phyloP scores from a whole-genome alignment of 768 basidiomycete species.

The Phanerochaete carnosa region DNA sequence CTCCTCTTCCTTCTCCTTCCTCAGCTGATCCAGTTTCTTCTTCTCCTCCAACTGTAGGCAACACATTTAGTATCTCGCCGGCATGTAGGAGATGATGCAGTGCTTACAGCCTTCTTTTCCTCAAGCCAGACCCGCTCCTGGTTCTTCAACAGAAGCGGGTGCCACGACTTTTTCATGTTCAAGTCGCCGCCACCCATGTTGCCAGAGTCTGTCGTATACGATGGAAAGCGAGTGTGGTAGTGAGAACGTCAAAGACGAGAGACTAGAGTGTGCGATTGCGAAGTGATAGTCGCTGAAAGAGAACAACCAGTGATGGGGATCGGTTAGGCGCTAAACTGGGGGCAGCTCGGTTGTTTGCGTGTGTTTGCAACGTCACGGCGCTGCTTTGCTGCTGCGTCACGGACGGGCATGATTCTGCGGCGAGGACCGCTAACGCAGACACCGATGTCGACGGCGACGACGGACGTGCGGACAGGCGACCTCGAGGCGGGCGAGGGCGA shows the following conservation, averaged over 20 bases:
- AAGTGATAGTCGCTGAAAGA: neutral
- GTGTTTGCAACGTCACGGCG: constrained; percentile 26
- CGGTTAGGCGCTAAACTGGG: constrained; percentile 4
- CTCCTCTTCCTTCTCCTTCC: constrained; percentile 98
- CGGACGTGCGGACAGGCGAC: constrained; percentile 23
- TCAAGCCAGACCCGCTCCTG: constrained; percentile 99
- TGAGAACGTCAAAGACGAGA: constrained; percentile 12
- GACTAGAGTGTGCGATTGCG: constrained; percentile 2
- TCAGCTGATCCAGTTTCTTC: constrained; percentile 94
- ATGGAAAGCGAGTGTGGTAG: constrained; percentile 10
- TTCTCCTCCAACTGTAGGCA: constrained; percentile 85
- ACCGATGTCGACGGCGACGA: constrained; percentile 21
- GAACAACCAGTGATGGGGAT: neutral
- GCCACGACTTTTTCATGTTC: constrained; percentile 99
- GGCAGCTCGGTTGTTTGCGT: constrained; percentile 23
- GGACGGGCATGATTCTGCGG: constrained; percentile 8
- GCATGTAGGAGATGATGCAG: constrained; percentile 11
- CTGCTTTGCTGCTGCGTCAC: neutral
- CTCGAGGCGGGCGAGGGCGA: constrained; percentile 30
- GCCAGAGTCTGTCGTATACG: constrained; percentile 24
- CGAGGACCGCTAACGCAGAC: neutral
- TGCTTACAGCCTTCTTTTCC: constrained; percentile 90
- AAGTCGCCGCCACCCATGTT: constrained; percentile 99
- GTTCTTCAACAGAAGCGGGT: constrained; percentile 95
- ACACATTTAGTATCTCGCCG: neutral